These are phyloP conservation scores for Fusarium circinatum DNA, from an alignment of 2,329 filamentous ascomycete genomes.

Conservation along the genomic window DNA sequence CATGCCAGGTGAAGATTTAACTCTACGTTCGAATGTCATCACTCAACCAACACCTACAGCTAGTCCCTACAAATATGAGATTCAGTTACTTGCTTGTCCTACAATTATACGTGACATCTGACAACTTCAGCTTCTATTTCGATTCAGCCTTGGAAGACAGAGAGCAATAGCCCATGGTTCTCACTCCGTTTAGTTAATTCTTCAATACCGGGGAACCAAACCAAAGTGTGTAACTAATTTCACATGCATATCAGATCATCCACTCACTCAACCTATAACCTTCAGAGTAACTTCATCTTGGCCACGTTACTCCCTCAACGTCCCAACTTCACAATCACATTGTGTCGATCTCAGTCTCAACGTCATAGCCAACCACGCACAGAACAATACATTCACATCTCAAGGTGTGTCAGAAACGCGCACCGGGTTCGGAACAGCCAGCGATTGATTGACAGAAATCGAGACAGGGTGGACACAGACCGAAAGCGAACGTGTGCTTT, in stretches of 20 bases:
- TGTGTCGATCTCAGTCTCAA: conserved; percentile 4
- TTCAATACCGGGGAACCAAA: background rate
- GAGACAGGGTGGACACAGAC: conserved; percentile 7
- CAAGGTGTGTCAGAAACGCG: background rate
- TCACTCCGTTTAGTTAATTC: background rate
- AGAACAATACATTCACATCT: conserved; percentile 6
- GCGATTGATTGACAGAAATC: conserved; percentile 3
- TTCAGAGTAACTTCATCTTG: background rate
- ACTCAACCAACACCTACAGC: background rate
- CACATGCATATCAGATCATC: conserved; percentile 8
- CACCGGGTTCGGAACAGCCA: conserved; percentile 1
- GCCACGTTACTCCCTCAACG: background rate
- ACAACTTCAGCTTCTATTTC: background rate
- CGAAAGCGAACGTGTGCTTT: conserved; percentile 10
- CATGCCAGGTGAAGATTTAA: no score
- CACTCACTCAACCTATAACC: background rate
- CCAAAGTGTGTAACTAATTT: background rate
- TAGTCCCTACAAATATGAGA: no score
- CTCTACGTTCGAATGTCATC: background rate
- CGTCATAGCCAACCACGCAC: conserved; percentile 6
- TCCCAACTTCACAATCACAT: background rate
- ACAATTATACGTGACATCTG: background rate
- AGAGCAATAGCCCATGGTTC: background rate
- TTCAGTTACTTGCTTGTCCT: background rate
- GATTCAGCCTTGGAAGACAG: background rate